Percentiles rank a stretch among this genome's conserved stretches.
phyloP scores from a whole-genome alignment of 2,329 filamentous ascomycete genomes.

The Botryotinia calthae region DNA sequence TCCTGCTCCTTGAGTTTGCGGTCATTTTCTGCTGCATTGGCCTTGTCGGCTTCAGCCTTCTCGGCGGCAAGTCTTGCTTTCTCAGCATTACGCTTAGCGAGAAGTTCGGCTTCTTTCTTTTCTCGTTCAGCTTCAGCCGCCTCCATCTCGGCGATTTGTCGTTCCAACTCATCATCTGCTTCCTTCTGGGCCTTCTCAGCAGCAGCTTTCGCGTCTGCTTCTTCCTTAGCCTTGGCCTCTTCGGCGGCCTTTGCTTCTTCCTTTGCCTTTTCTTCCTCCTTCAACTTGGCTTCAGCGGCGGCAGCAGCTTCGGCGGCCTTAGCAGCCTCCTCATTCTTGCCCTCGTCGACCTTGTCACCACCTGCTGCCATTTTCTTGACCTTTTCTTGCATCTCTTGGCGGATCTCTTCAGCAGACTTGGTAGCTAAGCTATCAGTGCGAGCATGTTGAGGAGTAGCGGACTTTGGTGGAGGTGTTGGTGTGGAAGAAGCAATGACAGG shows the following conservation, averaged over 20 bases:
- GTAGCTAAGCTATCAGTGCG: conserved; percentile 67
- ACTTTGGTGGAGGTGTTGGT: conserved; percentile 76
- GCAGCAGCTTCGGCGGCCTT: conserved; percentile 38
- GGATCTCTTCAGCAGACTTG: conserved; percentile 79
- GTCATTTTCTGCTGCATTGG: conserved; percentile 56
- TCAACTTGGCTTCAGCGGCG: conserved; percentile 36
- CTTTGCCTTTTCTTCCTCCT: conserved; percentile 41
- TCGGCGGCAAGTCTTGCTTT: conserved; percentile 43
- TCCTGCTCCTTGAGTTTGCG: conserved; percentile 70
- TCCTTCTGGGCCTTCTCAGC: conserved; percentile 41
- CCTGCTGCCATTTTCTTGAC: conserved; percentile 42
- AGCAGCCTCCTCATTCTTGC: conserved; percentile 39
- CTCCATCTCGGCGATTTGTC: conserved; percentile 59
- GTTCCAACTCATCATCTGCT: conserved; percentile 57
- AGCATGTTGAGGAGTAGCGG: conserved; percentile 62
- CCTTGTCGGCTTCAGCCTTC: conserved; percentile 47
- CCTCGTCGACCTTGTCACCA: conserved; percentile 39
- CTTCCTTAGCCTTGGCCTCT: conserved; percentile 41
- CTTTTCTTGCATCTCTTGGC: conserved; percentile 69
- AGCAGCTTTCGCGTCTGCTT: conserved; percentile 37
- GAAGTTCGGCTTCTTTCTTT: conserved; percentile 39
- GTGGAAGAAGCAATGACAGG: conserved; percentile 65
- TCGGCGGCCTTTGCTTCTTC: conserved; percentile 35
- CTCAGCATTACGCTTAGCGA: conserved; percentile 35
- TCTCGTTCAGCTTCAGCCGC: conserved; percentile 39